A percentile compares a stretch with the other conserved stretches of the same genome.
These are phyloP conservation scores for Mrakia frigida DNA, from an alignment of 768 basidiomycete species.

Conservation along the genomic window DNA sequence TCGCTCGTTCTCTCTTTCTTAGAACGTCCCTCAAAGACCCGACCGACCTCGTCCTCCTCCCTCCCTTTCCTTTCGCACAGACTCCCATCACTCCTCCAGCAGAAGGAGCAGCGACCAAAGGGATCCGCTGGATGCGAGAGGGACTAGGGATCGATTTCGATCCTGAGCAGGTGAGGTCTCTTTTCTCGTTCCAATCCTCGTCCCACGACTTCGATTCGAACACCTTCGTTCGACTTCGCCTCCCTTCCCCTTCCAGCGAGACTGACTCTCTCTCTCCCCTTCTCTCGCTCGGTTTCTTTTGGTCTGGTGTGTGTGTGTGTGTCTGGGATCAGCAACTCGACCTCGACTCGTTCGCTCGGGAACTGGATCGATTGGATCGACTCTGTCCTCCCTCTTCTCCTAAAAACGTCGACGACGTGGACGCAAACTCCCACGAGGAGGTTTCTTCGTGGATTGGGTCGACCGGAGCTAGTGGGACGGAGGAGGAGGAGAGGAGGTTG, in stretches of 20 bases:
- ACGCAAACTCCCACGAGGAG: no score
- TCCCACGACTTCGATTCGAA: no score
- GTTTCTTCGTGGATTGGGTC: not conserved
- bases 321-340: not conserved
- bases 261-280: not conserved
- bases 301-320: no score
- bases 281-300: not conserved
- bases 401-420: no score
- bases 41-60: not conserved
- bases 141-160: constrained; percentile 6
- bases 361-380: not conserved
- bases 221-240: not conserved
- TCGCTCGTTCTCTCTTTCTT: not conserved
- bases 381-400: not conserved
- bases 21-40: not conserved
- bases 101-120: not conserved
- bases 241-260: not conserved
- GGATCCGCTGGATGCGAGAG: not conserved
- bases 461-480: not conserved
- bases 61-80: not conserved
- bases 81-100: not conserved
- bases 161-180: not conserved
- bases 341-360: not conserved
- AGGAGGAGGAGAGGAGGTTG: not conserved
- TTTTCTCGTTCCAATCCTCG: not conserved